These are phyloP conservation scores for Nicotiana tabacum DNA, from an alignment of 257 asterid genomes.

Conservation along the genomic window DNA sequence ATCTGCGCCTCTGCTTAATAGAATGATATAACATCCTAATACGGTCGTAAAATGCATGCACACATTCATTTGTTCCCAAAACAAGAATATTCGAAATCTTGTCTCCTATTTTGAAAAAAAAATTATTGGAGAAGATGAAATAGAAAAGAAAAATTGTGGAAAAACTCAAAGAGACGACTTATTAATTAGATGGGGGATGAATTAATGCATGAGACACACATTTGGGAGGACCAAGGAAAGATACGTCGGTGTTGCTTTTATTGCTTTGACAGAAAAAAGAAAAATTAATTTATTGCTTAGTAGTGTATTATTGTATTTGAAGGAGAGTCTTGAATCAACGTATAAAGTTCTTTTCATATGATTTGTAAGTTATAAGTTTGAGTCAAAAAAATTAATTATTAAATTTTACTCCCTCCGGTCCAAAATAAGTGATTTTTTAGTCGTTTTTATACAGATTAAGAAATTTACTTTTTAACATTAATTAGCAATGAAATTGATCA, in stretches of 20 bases:
- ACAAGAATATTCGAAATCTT: not conserved
- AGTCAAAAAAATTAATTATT: too few relatives aligned
- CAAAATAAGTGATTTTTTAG: not conserved
- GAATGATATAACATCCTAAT: too few relatives aligned
- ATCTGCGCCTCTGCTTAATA: too few relatives aligned
- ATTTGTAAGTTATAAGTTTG: too few relatives aligned
- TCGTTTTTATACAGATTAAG: too few relatives aligned
- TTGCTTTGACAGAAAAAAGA: too few relatives aligned
- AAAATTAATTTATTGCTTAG: not conserved
- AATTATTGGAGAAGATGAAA: not conserved
- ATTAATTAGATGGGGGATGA: not conserved
- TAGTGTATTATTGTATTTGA: not conserved
- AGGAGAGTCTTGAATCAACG: too few relatives aligned
- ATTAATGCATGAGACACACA: constrained; percentile 27
- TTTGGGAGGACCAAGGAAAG: constrained; percentile 11
- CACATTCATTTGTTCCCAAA: not conserved
- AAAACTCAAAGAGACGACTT: constrained; percentile 8
- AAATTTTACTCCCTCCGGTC: not conserved
- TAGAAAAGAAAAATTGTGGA: not conserved
- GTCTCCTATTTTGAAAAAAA: not conserved
- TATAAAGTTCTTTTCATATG: too few relatives aligned
- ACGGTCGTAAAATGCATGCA: not conserved
- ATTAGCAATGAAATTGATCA: too few relatives aligned
- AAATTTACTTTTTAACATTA: too few relatives aligned
- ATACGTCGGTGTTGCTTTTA: constrained; percentile 38